These are phyloP conservation scores for Termitomyces sp. DNA, from an alignment of 768 basidiomycete genomes.

Conservation along the genomic window DNA sequence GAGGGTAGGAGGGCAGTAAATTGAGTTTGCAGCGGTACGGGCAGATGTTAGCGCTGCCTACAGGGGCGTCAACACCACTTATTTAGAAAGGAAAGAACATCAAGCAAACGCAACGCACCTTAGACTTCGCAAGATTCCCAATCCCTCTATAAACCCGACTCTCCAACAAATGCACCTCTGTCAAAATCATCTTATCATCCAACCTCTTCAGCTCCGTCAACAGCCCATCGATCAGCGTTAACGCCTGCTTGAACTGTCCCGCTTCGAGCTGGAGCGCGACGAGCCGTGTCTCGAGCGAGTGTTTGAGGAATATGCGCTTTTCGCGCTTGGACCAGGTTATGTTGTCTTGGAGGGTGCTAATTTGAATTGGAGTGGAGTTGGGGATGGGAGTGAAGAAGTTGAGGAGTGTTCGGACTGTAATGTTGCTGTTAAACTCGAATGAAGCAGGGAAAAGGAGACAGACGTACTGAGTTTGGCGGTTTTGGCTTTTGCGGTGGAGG, in stretches of 20 bases:
- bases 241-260: conserved; percentile 71
- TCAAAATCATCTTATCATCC: conserved; percentile 97
- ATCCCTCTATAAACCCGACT: conserved; percentile 87
- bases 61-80: conserved; percentile 17
- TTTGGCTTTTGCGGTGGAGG: conserved; percentile 95
- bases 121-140: conserved; percentile 86
- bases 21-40: conserved; percentile 90
- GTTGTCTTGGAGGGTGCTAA: conserved; percentile 83
- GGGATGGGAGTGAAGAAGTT: conserved; percentile 84
- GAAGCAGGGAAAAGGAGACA: background rate
- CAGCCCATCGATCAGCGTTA: conserved; percentile 80
- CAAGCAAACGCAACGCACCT: conserved; percentile 42
- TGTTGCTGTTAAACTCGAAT: background rate
- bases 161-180: conserved; percentile 94
- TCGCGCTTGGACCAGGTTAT: conserved; percentile 90
- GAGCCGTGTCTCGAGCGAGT: conserved; percentile 87
- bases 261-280: conserved; percentile 81
- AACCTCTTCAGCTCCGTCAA: conserved; percentile 88
- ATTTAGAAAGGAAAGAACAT: no score
- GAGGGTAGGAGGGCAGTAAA: conserved; percentile 67
- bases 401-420: conserved; percentile 85
- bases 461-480: conserved; percentile 89
- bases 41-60: conserved; percentile 88
- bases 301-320: conserved; percentile 94
- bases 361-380: conserved; percentile 70